phyloP scores from a whole-genome alignment of 192 early-diverging fungal genomes.

The Coemansia sp. region DNA sequence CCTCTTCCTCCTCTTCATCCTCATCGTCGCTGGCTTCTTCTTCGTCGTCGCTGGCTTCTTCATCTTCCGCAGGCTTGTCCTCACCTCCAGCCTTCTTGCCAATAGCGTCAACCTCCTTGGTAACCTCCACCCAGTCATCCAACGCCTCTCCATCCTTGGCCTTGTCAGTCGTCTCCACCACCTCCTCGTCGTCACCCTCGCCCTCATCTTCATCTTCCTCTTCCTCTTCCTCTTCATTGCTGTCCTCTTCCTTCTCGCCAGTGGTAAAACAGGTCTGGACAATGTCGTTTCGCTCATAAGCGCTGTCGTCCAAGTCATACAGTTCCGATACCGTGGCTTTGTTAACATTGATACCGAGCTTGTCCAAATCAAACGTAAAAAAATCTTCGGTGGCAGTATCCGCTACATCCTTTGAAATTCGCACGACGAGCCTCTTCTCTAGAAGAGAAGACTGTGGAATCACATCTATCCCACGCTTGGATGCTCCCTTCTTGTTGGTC shows the following conservation, averaged over 20 bases:
- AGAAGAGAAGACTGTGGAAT: neutral
- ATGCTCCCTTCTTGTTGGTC: neutral
- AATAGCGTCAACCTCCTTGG: neutral
- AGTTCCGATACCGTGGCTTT: neutral
- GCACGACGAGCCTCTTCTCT: neutral
- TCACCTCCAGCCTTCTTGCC: neutral
- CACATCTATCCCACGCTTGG: neutral
- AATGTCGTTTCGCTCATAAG: neutral
- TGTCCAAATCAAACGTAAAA: neutral
- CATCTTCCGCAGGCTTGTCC: neutral
- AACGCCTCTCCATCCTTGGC: neutral
- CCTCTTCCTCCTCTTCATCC: neutral
- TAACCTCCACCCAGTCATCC: neutral
- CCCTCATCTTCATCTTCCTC: neutral
- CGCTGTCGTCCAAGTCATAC: neutral
- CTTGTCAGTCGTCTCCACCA: neutral
- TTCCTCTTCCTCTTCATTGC: neutral
- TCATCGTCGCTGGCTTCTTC: neutral
- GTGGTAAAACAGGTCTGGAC: slow-evolving; percentile 3
- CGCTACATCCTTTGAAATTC: neutral
- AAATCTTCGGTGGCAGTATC: neutral
- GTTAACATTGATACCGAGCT: neutral
- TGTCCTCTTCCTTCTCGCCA: neutral
- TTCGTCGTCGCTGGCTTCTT: neutral
- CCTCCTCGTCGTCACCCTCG: neutral